These are phyloP conservation scores for Syzygium aqueum DNA, from an alignment of 345 rosid genomes.

Conservation along the genomic window DNA sequence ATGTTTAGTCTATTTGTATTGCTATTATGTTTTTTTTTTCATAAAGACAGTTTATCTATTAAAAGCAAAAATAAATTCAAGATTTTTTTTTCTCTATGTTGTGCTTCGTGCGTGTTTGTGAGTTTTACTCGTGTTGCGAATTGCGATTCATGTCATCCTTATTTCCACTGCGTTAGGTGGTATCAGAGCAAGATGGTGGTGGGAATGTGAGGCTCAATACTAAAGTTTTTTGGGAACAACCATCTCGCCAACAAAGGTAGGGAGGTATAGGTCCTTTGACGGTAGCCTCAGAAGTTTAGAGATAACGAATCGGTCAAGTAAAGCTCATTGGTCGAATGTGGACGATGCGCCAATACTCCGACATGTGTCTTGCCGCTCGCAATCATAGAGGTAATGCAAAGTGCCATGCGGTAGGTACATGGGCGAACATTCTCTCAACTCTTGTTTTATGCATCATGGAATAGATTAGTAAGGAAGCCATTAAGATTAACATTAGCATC, in stretches of 20 bases:
- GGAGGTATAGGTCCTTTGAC: not conserved
- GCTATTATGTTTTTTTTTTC: not conserved
- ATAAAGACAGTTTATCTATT: not conserved
- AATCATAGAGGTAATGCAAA: not conserved
- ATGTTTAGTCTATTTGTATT: not conserved
- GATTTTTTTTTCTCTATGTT: not conserved
- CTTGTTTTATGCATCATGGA: not conserved
- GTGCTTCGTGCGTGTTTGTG: accelerated
- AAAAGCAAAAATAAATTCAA: not conserved
- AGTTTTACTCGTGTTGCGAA: not conserved
- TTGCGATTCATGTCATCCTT: not conserved
- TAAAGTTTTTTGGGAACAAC: not conserved
- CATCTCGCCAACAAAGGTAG: not conserved
- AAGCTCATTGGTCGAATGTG: not conserved
- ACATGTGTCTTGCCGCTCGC: not conserved
- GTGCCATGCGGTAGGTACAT: not conserved
- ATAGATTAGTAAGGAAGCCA: not conserved
- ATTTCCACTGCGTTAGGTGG: accelerated
- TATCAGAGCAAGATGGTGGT: accelerated
- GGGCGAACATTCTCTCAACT: not conserved
- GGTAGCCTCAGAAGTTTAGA: not conserved
- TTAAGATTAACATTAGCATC: too few species aligned
- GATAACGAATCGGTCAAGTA: not conserved
- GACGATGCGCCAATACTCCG: not conserved
- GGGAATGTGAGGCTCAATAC: not conserved